Base-by-base conservation (phyloP, 768 basidiomycete genomes). In the Podaxis pistillaris region DNA sequence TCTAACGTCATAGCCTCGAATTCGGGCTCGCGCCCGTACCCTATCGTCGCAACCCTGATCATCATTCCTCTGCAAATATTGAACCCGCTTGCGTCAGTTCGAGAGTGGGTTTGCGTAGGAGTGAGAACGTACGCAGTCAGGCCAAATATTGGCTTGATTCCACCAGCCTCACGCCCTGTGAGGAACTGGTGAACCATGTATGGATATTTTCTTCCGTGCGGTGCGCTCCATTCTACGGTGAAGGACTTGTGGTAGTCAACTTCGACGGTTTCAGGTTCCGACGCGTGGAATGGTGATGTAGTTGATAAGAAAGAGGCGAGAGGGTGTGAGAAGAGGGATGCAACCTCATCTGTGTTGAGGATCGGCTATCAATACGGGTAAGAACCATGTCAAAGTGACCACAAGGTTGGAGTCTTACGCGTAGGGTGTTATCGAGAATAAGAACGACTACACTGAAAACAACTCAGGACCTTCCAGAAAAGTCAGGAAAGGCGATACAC, bases 61-160 rank as follows among this genome's bases (percentile, higher is more conserved):
- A 83, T 70, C 58, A 84, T 83, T 1, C 72, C 73, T 5, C 83
- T 83, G 40, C 6, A 37, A n/a, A 33, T 28, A 56, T 49, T 12
- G n/a, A 44, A 55, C 24, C 6, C 15, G 30, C 8, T 24, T 37
- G 3, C 30, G 1, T 33, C 15, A 38, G 22, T n/a, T 50, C 3
- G 4, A 26, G 8, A 3, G 9, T 9, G 8, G 4, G 2, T 15
- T 19, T 19, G 44, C 6, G 8, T 22, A 37, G 17, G 26, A 12
- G n/a, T 28, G 37, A 49, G 9, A 6, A 83, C 90, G 65, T 71
- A 95, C 93, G 93, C 86, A 30, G 94, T 96, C 8, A 96, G 74
- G 7, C 94, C 94, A 66, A 87, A 92, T 0, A 96, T 85, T n/a
- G 94, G 94, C 68, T 93, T 95, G 13, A 93, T 83, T 0, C 94